Evolutionary conservation across 805 yeast genomes (phyloP).

Genomic region (Jamesozyma rosinii): DNA sequence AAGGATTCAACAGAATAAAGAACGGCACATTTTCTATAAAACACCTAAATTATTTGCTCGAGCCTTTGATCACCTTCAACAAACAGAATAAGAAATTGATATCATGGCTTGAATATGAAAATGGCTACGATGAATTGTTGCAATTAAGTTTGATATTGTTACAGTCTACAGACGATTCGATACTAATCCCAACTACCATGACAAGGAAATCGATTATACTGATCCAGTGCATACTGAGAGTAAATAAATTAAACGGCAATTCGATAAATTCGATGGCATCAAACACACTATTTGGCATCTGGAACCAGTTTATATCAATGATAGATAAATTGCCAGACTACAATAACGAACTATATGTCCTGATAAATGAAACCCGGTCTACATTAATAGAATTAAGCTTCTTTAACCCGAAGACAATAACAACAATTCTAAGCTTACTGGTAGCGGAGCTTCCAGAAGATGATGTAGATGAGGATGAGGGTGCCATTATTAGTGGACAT

Average conservation of each 20-base stretch:
- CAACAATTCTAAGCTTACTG: conserved; percentile 13
- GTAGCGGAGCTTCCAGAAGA: conserved; percentile 10
- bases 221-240: conserved; percentile 14
- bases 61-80: conserved; percentile 11
- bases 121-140: conserved; percentile 18
- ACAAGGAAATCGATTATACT: conserved; percentile 22
- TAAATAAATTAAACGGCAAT: conserved; percentile 1
- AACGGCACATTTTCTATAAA: conserved; percentile 24
- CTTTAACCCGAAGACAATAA: conserved; percentile 12
- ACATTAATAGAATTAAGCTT: conserved; percentile 9
- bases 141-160: conserved; percentile 15
- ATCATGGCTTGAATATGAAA: conserved; percentile 18
- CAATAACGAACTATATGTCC: conserved; percentile 19
- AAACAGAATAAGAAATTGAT: conserved; percentile 6
- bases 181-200: conserved; percentile 21
- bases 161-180: conserved; percentile 20
- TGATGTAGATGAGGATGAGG: conserved; percentile 1
- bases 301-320: conserved; percentile 16
- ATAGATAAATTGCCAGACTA: conserved; percentile 16
- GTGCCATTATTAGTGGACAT: not conserved
- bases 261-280: conserved; percentile 5
- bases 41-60: conserved; percentile 20
- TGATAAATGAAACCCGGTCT: conserved; percentile 21
- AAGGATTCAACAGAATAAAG: conserved; percentile 18
- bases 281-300: conserved; percentile 9